Percentiles rank a stretch among this genome's conserved stretches.
These are phyloP conservation scores for Neoboletus brunneissimus DNA, from an alignment of 768 basidiomycete genomes.

Conservation along the genomic window DNA sequence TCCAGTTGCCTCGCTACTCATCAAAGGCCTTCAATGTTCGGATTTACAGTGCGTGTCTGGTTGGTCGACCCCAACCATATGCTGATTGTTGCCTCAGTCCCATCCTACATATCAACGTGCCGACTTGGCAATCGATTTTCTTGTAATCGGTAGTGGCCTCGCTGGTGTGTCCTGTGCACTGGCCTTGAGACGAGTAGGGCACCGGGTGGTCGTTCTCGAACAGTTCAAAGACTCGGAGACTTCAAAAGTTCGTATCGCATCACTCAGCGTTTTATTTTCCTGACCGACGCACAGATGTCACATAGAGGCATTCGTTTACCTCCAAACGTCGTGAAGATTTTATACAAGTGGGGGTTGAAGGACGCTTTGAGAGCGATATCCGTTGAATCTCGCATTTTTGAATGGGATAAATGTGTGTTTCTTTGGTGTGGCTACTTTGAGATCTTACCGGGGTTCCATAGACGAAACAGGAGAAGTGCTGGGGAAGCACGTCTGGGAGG, in stretches of 20 bases:
- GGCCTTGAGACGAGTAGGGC: conserved; percentile 54
- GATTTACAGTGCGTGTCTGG: conserved; percentile 7
- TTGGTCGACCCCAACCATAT: not conserved
- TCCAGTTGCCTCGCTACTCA: not conserved
- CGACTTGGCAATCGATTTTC: conserved; percentile 34
- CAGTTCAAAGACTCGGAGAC: conserved; percentile 39
- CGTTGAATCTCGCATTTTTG: conserved; percentile 18
- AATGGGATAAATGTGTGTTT: conserved; percentile 30
- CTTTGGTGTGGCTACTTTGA: not conserved
- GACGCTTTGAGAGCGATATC: conserved; percentile 40
- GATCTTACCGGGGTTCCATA: conserved; percentile 20
- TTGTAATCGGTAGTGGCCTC: conserved; percentile 52
- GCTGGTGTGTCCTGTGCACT: conserved; percentile 57
- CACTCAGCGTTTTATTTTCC: not conserved
- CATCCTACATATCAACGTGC: conserved; percentile 13
- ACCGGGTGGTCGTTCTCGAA: conserved; percentile 59
- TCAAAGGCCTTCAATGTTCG: conserved; percentile 12
- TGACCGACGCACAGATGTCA: conserved; percentile 25
- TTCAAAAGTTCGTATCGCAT: conserved; percentile 29
- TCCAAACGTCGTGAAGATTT: conserved; percentile 56
- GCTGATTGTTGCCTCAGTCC: conserved; percentile 10
- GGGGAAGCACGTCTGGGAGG: conserved; percentile 46
- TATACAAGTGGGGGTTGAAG: conserved; percentile 55
- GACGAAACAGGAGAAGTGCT: conserved; percentile 45
- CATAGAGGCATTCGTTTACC: conserved; percentile 47